Evolutionary conservation across 148 eudicot genomes (phyloP).

Genomic region (Diospyros lotus): DNA sequence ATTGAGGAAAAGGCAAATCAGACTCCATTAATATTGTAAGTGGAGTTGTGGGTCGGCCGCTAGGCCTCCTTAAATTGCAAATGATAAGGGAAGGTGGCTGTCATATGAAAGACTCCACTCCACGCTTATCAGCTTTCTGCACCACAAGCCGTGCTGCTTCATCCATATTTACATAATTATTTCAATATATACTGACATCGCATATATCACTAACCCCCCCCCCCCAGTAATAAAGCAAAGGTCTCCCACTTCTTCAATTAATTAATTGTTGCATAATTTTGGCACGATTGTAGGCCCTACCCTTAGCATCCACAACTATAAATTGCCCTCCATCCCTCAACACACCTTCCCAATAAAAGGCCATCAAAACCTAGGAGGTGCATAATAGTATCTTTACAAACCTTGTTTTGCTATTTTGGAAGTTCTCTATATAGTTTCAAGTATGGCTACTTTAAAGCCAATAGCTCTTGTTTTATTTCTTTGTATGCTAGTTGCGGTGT

Average conservation of each 20-base stretch:
- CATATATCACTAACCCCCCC: background rate
- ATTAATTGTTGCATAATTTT: background rate
- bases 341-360: background rate
- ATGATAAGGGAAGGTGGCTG: background rate
- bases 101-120: background rate
- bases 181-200: no score
- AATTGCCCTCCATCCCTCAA: background rate
- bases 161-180: background rate
- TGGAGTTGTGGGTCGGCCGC: background rate
- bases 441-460: constrained; percentile 15
- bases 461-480: constrained; percentile 15
- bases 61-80: background rate
- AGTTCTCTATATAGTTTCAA: background rate
- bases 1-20: background rate
- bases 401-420: background rate
- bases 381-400: background rate
- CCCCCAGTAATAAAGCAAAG: background rate
- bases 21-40: background rate
- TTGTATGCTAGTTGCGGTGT: background rate
- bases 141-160: background rate
- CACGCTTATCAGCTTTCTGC: background rate
- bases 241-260: background rate
- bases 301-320: background rate
- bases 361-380: background rate
- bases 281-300: background rate